These are phyloP conservation scores for Drosera capensis DNA, from an alignment of 148 eudicot species.

Conservation along the genomic window DNA sequence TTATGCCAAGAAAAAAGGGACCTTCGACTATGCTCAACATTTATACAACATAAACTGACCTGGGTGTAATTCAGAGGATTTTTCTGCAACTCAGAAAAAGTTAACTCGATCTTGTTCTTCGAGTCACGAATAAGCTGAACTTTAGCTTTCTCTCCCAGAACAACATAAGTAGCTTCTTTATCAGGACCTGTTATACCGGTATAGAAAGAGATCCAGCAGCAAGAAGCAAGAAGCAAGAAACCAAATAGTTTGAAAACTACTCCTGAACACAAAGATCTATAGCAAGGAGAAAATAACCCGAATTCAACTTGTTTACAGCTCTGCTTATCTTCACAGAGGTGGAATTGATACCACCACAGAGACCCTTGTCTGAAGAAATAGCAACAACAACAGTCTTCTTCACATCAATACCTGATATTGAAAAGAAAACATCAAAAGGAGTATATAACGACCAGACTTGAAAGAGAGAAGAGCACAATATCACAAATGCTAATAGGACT, in stretches of 20 bases:
- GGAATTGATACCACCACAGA: conserved; percentile 97
- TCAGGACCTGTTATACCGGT: conserved; percentile 47
- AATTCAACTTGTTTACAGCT: conserved; percentile 53
- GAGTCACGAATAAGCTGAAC: conserved; percentile 82
- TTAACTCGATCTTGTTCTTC: conserved; percentile 50
- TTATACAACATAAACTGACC: conserved; percentile 39
- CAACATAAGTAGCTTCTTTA: conserved; percentile 53
- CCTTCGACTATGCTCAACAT: too few species aligned
- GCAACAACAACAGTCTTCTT: conserved; percentile 82
- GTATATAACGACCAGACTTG: too few species aligned
- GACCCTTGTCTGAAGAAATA: conserved; percentile 91
- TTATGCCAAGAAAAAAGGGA: too few species aligned
- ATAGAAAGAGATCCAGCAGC: neutral
- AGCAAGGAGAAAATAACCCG: conserved; percentile 40
- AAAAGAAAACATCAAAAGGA: conserved; percentile 1
- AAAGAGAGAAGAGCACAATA: neutral
- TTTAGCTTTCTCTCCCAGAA: conserved; percentile 92
- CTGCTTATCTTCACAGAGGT: conserved; percentile 88
- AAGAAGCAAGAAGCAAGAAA: neutral
- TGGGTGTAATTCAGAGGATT: conserved; percentile 76
- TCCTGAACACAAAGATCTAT: neutral
- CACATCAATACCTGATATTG: conserved; percentile 60
- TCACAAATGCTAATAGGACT: neutral
- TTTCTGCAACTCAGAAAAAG: conserved; percentile 77
- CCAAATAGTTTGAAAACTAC: neutral